Conservation (phyloP, 129 eudicot genomes). For the Heracleum sosnowskyi region DNA sequence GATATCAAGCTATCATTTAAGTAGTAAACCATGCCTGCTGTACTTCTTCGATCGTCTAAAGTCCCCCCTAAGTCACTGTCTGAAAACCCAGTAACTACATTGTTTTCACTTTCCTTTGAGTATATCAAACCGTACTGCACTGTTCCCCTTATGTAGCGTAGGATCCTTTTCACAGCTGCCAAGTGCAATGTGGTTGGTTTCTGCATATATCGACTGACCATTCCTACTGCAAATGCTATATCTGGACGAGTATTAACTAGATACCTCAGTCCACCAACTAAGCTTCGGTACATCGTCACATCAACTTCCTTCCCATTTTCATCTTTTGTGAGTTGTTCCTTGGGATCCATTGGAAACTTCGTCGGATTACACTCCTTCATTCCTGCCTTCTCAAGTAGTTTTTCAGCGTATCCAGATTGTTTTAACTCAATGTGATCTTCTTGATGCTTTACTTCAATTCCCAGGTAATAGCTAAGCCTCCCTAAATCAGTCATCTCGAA, state of each 20-base stretch:
- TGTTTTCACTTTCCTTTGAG: background rate
- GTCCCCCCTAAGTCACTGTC: conserved; percentile 6
- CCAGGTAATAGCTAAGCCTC: background rate
- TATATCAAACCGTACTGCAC: background rate
- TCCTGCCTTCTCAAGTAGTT: background rate
- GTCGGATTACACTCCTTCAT: background rate
- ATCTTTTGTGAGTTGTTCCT: background rate
- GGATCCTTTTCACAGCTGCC: conserved; percentile 2
- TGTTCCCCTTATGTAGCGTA: background rate
- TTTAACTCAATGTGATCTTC: background rate
- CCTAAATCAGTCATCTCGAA: background rate
- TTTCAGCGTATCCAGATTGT: background rate
- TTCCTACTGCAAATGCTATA: background rate
- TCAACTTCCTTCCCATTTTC: background rate
- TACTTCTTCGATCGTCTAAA: background rate
- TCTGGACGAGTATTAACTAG: conserved; percentile 5
- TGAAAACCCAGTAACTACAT: background rate
- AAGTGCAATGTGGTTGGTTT: background rate
- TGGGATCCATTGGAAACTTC: background rate
- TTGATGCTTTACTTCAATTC: background rate
- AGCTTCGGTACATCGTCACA: background rate
- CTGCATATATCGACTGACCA: conserved; percentile 7
- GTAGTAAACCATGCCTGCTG: background rate
- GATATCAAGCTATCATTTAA: too few relatives aligned
- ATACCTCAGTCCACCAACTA: conserved; percentile 8